A percentile compares a stretch with the other conserved stretches of the same genome.
These are phyloP conservation scores for Fusarium camptoceras DNA, from an alignment of 2,329 filamentous ascomycete genomes.

Conservation along the genomic window DNA sequence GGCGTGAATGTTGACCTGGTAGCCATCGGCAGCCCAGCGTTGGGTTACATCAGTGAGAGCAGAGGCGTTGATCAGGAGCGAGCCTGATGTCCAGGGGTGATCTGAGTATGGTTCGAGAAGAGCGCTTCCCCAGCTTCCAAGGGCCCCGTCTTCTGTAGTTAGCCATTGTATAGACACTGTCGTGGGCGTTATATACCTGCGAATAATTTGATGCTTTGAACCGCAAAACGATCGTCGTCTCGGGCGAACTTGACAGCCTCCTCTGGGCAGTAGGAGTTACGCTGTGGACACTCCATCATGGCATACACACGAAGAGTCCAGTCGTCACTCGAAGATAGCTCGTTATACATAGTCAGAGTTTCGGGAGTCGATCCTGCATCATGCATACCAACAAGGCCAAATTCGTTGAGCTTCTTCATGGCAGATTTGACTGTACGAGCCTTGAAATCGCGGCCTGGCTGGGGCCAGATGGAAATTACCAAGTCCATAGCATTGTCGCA, in stretches of 20 bases:
- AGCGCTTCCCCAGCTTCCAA: conserved; percentile 78
- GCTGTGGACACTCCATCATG: conserved; percentile 74
- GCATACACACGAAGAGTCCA: conserved; percentile 74
- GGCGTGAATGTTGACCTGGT: conserved; percentile 78
- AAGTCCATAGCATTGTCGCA: conserved; percentile 80
- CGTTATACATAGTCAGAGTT: conserved; percentile 65
- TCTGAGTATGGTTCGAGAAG: conserved; percentile 78
- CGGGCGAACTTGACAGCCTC: conserved; percentile 59
- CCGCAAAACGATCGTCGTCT: conserved; percentile 63
- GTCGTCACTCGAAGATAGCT: conserved; percentile 60
- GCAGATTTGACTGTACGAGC: conserved; percentile 67
- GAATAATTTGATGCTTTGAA: conserved; percentile 76
- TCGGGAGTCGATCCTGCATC: conserved; percentile 72
- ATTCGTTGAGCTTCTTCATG: conserved; percentile 70
- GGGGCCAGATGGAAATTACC: conserved; percentile 67
- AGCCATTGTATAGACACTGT: neutral
- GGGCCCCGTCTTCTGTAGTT: conserved; percentile 67
- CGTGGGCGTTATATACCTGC: conserved; percentile 60
- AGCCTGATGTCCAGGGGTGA: conserved; percentile 69
- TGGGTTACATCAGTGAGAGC: conserved; percentile 65
- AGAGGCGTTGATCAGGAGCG: conserved; percentile 73
- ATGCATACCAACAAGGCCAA: conserved; percentile 76
- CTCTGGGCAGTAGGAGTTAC: conserved; percentile 72
- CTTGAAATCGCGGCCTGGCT: conserved; percentile 65
- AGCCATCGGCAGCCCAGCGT: conserved; percentile 70